Base-by-base conservation (phyloP, 495 filamentous ascomycete genomes). In the Penicillium canescens region DNA sequence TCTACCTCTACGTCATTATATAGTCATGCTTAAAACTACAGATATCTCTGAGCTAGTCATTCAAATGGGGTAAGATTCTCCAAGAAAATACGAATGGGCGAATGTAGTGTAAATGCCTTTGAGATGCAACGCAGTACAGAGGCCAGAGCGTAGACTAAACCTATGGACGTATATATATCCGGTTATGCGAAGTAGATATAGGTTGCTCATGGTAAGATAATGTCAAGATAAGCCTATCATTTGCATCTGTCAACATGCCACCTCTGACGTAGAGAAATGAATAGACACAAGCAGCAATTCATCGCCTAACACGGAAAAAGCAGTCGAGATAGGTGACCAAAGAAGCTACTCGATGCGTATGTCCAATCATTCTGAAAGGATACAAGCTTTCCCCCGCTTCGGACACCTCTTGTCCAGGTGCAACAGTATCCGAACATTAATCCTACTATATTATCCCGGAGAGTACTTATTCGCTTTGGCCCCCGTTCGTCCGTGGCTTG, bases 221-320 rank as follows among this genome's bases (percentile, higher is more conserved):
- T 12, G 16, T 12, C 13, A 47, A 14, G 48, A 56, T 56, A 42
- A 46, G 40, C 14, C 21, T 14, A 43, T 39, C 5, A 23, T 5
- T 12, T 4, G 11, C 20, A 16, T 16, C n/a, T 24, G 28, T 13
- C 5, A 31, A 36, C 7, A 16, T 33, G 13, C 21, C 31, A 13
- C 34, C 41, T 26, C 9, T 43, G 31, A 47, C 42, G 38, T 54
- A n/a, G 5, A 20, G 31, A 35, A 6, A 13, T 18, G 7, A 33
- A 53, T 39, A 34, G 13, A 8, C 8, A 42, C 28, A 18, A 11
- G 7, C 56, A 52, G 67, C 57, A 55, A 63, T 59, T 52, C 28
- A 51, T 62, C 58, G 16, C 67, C 63, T 44, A 69, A 70, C 56
- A 42, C 18, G 59, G 69, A 55, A 66, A 66, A 56, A 52, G 13